phyloP scores from a whole-genome alignment of 768 basidiomycete species.

The Pleurotus pulmonarius region DNA sequence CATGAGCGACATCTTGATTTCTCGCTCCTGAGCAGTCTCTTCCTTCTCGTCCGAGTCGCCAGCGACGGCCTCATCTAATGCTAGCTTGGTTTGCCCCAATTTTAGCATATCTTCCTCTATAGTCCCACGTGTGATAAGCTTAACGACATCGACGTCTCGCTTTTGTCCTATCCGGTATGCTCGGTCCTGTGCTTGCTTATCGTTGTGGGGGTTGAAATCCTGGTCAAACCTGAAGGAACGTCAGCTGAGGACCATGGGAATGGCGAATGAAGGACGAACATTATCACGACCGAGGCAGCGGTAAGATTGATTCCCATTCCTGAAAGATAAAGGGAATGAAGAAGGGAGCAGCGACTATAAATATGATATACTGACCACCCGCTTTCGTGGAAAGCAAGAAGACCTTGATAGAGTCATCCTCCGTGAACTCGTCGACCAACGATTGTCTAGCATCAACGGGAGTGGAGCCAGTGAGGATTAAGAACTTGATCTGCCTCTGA shows the following conservation, averaged over 20 bases:
- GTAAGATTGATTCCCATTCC: constrained; percentile 96
- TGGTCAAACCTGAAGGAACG: constrained; percentile 74
- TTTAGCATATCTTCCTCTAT: constrained; percentile 97
- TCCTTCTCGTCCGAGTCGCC: constrained; percentile 64
- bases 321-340: constrained; percentile 14
- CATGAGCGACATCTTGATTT: constrained; percentile 86
- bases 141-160: constrained; percentile 90
- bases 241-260: not conserved
- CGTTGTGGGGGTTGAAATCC: constrained; percentile 98
- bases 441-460: constrained; percentile 91
- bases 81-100: constrained; percentile 86
- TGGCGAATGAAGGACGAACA: constrained; percentile 40
- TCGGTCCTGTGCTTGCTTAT: constrained; percentile 95
- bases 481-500: constrained; percentile 66
- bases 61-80: constrained; percentile 91
- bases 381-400: constrained; percentile 93
- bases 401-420: constrained; percentile 80
- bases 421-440: constrained; percentile 93
- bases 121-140: constrained; percentile 85
- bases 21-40: constrained; percentile 67
- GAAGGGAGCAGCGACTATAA: not conserved
- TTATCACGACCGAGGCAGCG: constrained; percentile 92
- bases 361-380: constrained; percentile 42
- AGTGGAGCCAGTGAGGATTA: constrained; percentile 88
- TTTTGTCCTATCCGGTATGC: constrained; percentile 97